A percentile compares a stretch with the other conserved stretches of the same genome.
phyloP scores from a whole-genome alignment of 2,329 filamentous ascomycete genomes.

The Aspergillus floridensis region DNA sequence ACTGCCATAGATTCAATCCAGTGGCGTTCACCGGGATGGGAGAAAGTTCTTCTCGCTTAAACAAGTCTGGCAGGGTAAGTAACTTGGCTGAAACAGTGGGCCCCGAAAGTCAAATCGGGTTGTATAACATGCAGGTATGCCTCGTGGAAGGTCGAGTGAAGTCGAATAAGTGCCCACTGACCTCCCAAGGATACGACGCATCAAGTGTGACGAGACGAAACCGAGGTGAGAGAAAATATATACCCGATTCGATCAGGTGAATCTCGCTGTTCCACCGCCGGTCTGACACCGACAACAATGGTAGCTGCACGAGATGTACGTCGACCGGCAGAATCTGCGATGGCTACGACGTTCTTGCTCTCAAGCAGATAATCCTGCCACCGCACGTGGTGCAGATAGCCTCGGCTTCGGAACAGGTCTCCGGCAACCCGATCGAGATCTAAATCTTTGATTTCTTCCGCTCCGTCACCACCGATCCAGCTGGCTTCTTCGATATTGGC shows the following conservation, averaged over 20 bases:
- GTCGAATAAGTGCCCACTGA: background rate
- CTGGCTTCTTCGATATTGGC: background rate
- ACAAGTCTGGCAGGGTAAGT: background rate
- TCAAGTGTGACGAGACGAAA: constrained; percentile 8
- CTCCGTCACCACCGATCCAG: background rate
- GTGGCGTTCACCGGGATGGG: background rate
- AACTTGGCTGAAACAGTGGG: constrained; percentile 1
- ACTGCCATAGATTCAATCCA: background rate
- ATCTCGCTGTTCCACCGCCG: too few species aligned
- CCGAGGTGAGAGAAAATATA: background rate
- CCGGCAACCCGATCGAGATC: background rate
- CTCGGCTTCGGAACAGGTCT: background rate
- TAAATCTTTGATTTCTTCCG: constrained; percentile 3
- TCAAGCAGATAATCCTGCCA: background rate
- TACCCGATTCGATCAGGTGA: background rate
- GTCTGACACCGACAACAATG: background rate
- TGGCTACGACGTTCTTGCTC: background rate
- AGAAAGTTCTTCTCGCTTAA: background rate
- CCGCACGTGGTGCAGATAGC: background rate
- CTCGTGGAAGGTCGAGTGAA: background rate
- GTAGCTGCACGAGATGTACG: constrained; percentile 3
- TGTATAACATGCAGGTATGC: constrained; percentile 5
- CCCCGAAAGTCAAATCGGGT: constrained; percentile 1
- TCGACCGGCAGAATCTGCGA: constrained; percentile 8
- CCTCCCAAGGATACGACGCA: background rate